Conservation (phyloP, 2,329 filamentous ascomycete species). For the Phialophora tarda region DNA sequence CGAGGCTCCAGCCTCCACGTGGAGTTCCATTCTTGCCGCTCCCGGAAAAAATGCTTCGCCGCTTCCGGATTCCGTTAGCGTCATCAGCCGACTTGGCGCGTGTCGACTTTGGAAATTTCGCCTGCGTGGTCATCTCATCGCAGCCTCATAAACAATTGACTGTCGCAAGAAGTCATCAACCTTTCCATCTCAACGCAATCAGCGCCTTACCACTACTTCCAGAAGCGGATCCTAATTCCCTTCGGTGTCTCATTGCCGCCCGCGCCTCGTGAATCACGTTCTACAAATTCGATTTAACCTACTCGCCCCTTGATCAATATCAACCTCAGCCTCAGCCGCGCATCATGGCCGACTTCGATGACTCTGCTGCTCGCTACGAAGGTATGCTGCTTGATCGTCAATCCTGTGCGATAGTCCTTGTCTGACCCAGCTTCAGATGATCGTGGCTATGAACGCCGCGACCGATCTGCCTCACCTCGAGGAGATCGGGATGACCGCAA, state of each 20-base stretch:
- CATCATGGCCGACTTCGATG: constrained; percentile 65
- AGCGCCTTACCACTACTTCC: not conserved
- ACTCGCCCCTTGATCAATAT: constrained; percentile 7
- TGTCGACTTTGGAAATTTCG: constrained; percentile 24
- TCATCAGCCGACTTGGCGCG: constrained; percentile 11
- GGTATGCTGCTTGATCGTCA: constrained; percentile 55
- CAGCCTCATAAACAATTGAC: constrained; percentile 33
- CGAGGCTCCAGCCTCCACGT: too few species aligned
- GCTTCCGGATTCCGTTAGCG: constrained; percentile 8
- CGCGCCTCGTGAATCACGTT: not conserved
- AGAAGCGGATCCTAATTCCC: not conserved
- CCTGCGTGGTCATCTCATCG: constrained; percentile 37
- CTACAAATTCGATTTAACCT: not conserved
- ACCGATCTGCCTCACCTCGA: constrained; percentile 70
- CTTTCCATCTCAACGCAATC: not conserved
- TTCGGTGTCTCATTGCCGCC: not conserved
- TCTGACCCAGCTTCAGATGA: constrained; percentile 54
- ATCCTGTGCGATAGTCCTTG: not conserved
- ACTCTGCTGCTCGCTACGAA: constrained; percentile 69
- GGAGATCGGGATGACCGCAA: constrained; percentile 62
- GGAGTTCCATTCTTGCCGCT: not conserved
- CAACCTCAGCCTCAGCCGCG: constrained; percentile 1
- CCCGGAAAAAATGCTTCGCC: constrained; percentile 23
- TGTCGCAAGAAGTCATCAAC: constrained; percentile 19
- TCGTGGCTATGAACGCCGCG: constrained; percentile 68